phyloP scores from a whole-genome alignment of 78 protist species.

The Emiliania huxleyi region DNA sequence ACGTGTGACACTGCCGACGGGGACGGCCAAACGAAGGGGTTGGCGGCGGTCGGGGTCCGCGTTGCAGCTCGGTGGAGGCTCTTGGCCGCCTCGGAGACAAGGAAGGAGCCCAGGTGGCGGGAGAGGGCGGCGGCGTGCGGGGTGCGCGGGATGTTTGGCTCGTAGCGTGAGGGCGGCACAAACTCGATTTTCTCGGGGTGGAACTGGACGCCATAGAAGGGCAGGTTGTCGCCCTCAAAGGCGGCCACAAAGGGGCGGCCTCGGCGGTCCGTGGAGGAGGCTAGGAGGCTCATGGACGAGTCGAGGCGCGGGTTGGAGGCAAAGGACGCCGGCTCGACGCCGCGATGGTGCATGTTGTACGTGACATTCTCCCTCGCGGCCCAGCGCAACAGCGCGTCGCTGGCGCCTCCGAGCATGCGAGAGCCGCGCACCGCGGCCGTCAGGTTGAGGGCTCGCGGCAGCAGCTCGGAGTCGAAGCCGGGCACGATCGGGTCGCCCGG shows the following conservation, averaged over 20 bases:
- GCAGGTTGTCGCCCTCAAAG: background rate
- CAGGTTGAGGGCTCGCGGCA: background rate
- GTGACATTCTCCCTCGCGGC: background rate
- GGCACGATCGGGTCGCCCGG: background rate
- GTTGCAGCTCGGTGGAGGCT: too few relatives aligned
- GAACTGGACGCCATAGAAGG: background rate
- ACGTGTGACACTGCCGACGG: too few relatives aligned
- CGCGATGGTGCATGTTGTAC: background rate
- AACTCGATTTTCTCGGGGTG: background rate
- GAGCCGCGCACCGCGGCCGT: background rate
- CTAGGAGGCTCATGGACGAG: background rate
- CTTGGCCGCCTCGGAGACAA: too few relatives aligned
- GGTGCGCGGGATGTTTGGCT: too few relatives aligned
- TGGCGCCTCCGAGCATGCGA: background rate
- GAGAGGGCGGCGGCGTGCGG: too few relatives aligned
- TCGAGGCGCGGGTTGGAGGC: background rate
- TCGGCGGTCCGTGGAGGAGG: background rate
- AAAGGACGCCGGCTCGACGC: background rate
- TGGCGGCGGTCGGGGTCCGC: too few relatives aligned
- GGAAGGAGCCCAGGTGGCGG: too few relatives aligned
- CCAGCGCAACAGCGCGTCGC: background rate
- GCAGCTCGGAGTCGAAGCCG: background rate
- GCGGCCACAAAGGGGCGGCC: background rate
- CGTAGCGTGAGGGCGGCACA: too few relatives aligned
- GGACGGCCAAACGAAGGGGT: too few relatives aligned